Evolutionary conservation across 176 grass and related monocot genomes (phyloP), one percentile per base, ranked within the genome.

Genomic region (Eleusine coracana): DNA sequence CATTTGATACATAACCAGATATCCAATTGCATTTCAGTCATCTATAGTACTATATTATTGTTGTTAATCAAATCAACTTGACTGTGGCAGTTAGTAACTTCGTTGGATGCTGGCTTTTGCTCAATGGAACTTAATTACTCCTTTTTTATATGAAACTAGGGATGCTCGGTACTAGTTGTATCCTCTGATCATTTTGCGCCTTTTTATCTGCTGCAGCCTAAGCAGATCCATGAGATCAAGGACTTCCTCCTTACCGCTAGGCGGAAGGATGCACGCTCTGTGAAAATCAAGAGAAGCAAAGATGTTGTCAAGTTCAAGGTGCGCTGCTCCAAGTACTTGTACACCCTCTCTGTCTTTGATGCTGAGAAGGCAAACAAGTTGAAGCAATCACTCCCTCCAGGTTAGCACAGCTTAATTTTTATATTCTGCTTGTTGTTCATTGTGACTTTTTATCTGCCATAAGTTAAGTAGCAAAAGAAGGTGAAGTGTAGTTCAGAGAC

Each of bases 171-270:
- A 28, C 23, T 66, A 10, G 2, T 52, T 17, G 52, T 68, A 40
- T 25, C 59, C 36, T 80, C 14, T 75, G 11, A 42, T 82, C 11
- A 40, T 31, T 21, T 34, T 40, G 4, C 3, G 12, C 3, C 50
- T 21, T 74, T 34, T 38, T 27, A 55, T 15, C 10, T 66, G 6
- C n/a, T 64, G 44, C 86, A 88, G 86, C 86, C 86, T 51, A 88
- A 88, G 86, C 80, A 88, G 80, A 88, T 88, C 34, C 86, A 88
- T 58, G 86, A 88, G 86, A 88, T 88, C 55, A 88, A 88, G 86
- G 86, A 88, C 64, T 88, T 88, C 86, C 86, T 88, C 38, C 81
- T 88, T 40, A 84, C 86, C 1, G 86, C 86, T 29, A 88, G 86
- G 68, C 79, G 86, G 86, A 88, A 88, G 73, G 86, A 88, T 73